phyloP scores from a whole-genome alignment of 345 rosid genomes.

The Aegle marmelos region DNA sequence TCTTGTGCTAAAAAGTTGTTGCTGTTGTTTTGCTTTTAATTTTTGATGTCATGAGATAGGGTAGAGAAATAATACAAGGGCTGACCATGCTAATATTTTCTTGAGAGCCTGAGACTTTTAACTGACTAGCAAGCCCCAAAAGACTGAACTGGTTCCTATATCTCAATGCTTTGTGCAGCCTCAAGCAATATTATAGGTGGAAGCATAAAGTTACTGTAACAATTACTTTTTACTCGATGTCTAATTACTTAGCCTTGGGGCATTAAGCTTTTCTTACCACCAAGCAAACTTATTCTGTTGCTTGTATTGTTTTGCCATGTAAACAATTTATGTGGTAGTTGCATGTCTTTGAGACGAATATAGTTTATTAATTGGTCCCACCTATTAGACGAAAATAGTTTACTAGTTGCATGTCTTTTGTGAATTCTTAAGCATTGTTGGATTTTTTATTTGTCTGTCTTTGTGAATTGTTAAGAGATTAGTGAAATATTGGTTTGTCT shows the following conservation, averaged over 20 bases:
- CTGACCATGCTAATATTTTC: neutral
- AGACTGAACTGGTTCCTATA: neutral
- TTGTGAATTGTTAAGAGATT: too few relatives aligned
- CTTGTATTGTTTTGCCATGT: too few relatives aligned
- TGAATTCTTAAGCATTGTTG: neutral
- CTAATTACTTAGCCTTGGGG: neutral
- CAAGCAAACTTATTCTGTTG: neutral
- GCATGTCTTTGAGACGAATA: neutral
- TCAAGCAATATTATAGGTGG: neutral
- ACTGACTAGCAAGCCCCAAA: neutral
- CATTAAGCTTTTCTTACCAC: neutral
- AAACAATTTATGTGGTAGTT: neutral
- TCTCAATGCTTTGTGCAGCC: neutral
- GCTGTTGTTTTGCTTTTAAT: neutral
- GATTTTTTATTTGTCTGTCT: neutral
- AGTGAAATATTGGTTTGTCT: neutral
- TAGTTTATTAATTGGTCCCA: neutral
- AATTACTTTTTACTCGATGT: neutral
- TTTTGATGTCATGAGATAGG: neutral
- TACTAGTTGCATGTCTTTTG: neutral
- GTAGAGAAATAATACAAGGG: neutral
- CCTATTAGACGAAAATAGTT: neutral
- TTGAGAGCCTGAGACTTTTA: neutral
- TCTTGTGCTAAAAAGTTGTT: neutral
- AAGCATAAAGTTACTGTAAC: neutral